Evolutionary conservation across 2,329 filamentous ascomycete genomes (phyloP).

Genomic region (Fusarium keratoplasticum): DNA sequence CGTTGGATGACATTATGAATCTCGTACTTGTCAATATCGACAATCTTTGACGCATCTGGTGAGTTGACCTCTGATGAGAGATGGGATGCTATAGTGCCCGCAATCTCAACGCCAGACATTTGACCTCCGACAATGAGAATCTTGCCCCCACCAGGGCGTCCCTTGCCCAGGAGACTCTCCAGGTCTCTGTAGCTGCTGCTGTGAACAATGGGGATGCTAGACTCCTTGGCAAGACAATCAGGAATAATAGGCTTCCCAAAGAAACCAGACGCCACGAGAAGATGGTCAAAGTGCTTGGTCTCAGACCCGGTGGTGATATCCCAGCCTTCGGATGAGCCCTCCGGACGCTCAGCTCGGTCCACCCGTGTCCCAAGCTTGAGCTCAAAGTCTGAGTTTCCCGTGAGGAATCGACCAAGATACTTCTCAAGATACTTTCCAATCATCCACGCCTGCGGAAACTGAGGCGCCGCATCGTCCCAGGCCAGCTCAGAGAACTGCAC

Average conservation of each 20-base stretch:
- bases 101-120: constrained; percentile 85
- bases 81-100: constrained; percentile 77
- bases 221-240: constrained; percentile 50
- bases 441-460: constrained; percentile 82
- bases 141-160: constrained; percentile 61
- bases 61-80: constrained; percentile 73
- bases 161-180: constrained; percentile 57
- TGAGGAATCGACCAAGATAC: constrained; percentile 71
- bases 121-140: constrained; percentile 83
- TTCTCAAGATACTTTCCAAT: constrained; percentile 77
- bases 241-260: constrained; percentile 73
- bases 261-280: constrained; percentile 81
- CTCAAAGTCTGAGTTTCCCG: constrained; percentile 52
- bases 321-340: constrained; percentile 55
- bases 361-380: constrained; percentile 64
- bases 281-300: constrained; percentile 72
- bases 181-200: constrained; percentile 75
- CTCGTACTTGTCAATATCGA: constrained; percentile 61
- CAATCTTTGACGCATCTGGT: constrained; percentile 55
- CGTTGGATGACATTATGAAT: constrained; percentile 77
- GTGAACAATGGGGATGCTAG: constrained; percentile 68
- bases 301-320: constrained; percentile 54
- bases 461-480: constrained; percentile 71
- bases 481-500: constrained; percentile 79
- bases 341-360: constrained; percentile 51